Percentiles rank a stretch among this genome's conserved stretches.
These are phyloP conservation scores for Tetragonia tetragonoides DNA, from an alignment of 148 eudicot genomes.

Conservation along the genomic window DNA sequence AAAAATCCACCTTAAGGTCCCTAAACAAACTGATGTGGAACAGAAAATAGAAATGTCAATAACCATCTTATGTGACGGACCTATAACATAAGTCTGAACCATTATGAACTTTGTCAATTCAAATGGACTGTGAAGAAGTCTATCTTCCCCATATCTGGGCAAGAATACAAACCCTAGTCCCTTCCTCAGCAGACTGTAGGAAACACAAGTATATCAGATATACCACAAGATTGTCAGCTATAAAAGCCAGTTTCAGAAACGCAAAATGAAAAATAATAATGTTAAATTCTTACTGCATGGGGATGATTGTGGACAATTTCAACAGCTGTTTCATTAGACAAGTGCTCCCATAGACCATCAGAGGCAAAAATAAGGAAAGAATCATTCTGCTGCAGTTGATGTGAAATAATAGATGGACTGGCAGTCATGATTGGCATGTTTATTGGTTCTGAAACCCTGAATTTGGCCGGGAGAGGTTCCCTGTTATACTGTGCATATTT, in stretches of 20 bases:
- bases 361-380: slow-evolving; percentile 72
- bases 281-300: slow-evolving; percentile 49
- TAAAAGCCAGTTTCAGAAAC: neutral
- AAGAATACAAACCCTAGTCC: neutral
- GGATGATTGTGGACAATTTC: slow-evolving; percentile 72
- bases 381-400: slow-evolving; percentile 57
- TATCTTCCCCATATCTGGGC: neutral
- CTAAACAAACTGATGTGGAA: neutral
- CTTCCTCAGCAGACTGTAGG: neutral
- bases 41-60: neutral
- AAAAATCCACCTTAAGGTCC: neutral
- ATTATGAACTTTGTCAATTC: neutral
- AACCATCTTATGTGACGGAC: neutral
- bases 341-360: slow-evolving; percentile 83
- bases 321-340: slow-evolving; percentile 75
- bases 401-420: slow-evolving; percentile 53
- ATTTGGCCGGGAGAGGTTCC: slow-evolving; percentile 56
- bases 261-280: slow-evolving; percentile 1
- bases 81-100: neutral
- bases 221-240: neutral
- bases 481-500: slow-evolving; percentile 59
- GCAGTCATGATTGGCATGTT: slow-evolving; percentile 60
- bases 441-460: slow-evolving; percentile 64
- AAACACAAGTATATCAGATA: neutral
- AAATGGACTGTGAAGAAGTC: neutral